Evolutionary conservation across 2,329 filamentous ascomycete genomes (phyloP), one percentile per base, ranked within the genome.

Genomic region (Fusarium mundagurra): DNA sequence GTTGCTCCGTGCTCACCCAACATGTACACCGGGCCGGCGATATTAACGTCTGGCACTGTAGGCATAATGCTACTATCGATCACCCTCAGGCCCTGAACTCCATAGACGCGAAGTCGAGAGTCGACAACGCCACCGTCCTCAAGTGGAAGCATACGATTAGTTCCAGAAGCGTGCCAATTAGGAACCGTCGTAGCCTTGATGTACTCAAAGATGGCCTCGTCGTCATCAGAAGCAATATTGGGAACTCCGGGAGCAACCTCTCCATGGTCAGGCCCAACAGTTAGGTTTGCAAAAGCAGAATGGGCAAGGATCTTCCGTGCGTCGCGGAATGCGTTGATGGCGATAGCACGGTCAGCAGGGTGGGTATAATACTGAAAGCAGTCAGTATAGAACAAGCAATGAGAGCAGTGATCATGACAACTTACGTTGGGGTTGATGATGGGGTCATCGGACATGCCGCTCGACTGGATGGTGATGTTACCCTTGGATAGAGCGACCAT

Each of bases 11-110:
- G 91, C 77, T 92, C 89, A 9, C 83, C 89, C 64, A 90, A 77
- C 86, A 88, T 89, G 73, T 91, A 92, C 5, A 91, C 88, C 5
- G 87, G 85, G 65, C 89, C 90, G 78, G 91, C 89, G 54, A 90
- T 90, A 3, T 88, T 85, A n/a, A 82, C 88, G 84, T 84, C 89
- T 67, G 78, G 88, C 79, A 85, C 89, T 78, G 90, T 83, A 0
- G 89, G 89, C 18, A 90, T 86, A 4, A 76, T 64, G 8, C 64
- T 76, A 3, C 69, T 74, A 4, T 76, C 74, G 20, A 68, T 50
- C 2, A 75, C n/a, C 1, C 72, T 72, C 2, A 76, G 39, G 16
- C 67, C 65, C 8, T 75, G 54, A 7, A 75, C 65, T 1, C 72
- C 74, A 13, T 76, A 72, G 12, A 76, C 64, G 5, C 45, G 65